Evolutionary conservation across 768 basidiomycete species (phyloP).

Genomic region (Candolleomyces eurysporus): DNA sequence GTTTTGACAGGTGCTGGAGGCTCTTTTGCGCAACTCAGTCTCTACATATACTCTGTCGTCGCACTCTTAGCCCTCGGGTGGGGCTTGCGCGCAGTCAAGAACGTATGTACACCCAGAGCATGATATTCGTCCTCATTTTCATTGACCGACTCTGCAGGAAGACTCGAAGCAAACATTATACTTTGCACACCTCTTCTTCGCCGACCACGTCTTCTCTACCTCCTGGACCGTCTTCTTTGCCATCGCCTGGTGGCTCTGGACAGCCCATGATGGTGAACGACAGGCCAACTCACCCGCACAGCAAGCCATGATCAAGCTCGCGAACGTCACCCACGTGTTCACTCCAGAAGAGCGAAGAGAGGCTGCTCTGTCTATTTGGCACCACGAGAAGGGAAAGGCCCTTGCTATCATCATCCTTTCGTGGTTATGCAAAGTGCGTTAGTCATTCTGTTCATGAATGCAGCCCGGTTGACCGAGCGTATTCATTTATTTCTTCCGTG

Average conservation of each 20-base stretch:
- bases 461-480: background rate
- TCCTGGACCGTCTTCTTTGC: slow-evolving; percentile 93
- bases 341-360: slow-evolving; percentile 62
- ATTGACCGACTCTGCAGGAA: slow-evolving; percentile 55
- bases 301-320: slow-evolving; percentile 72
- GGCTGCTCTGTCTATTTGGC: slow-evolving; percentile 85
- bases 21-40: slow-evolving; percentile 87
- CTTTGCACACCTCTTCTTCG: slow-evolving; percentile 88
- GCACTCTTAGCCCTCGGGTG: slow-evolving; percentile 80
- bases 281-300: slow-evolving; percentile 86
- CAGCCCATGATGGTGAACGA: slow-evolving; percentile 85
- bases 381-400: slow-evolving; percentile 83
- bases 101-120: slow-evolving; percentile 49
- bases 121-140: slow-evolving; percentile 1
- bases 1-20: slow-evolving; percentile 88
- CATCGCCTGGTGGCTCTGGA: slow-evolving; percentile 86
- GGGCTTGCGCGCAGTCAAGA: slow-evolving; percentile 84
- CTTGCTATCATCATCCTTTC: slow-evolving; percentile 73
- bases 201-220: slow-evolving; percentile 89
- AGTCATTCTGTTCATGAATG: no score
- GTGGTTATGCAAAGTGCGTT: slow-evolving; percentile 84
- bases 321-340: slow-evolving; percentile 50
- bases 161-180: slow-evolving; percentile 80
- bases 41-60: slow-evolving; percentile 90
- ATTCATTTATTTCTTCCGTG: slow-evolving; percentile 5